phyloP scores from a whole-genome alignment of 2,329 filamentous ascomycete genomes.

The Sporothrix humicola region DNA sequence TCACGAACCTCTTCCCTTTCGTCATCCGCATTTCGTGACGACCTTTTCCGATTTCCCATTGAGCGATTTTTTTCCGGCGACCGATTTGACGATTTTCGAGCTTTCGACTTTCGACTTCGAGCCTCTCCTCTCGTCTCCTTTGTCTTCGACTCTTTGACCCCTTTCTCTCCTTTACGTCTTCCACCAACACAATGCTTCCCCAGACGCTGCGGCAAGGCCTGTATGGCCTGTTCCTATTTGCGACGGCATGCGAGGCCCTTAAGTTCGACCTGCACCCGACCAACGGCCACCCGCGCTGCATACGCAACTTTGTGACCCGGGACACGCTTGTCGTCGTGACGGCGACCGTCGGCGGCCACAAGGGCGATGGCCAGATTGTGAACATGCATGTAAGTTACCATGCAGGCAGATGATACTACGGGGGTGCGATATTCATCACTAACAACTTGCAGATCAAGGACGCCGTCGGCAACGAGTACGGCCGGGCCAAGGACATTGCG shows the following conservation, averaged over 20 bases:
- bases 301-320: slow-evolving; percentile 91
- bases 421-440: no score
- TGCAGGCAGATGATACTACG: no score
- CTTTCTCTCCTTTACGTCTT: slow-evolving; percentile 1
- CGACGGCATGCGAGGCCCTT: slow-evolving; percentile 67
- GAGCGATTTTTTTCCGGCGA: background rate
- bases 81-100: background rate
- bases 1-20: slow-evolving; percentile 21
- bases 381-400: slow-evolving; percentile 80
- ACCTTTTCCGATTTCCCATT: background rate
- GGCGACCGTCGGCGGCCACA: slow-evolving; percentile 80
- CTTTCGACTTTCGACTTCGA: no score
- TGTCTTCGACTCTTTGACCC: background rate
- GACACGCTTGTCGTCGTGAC: slow-evolving; percentile 97
- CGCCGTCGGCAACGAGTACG: slow-evolving; percentile 94
- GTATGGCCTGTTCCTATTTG: slow-evolving; percentile 63
- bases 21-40: background rate
- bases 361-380: slow-evolving; percentile 88
- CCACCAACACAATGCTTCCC: slow-evolving; percentile 38
- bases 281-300: slow-evolving; percentile 75
- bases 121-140: background rate
- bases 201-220: slow-evolving; percentile 62
- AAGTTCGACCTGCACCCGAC: slow-evolving; percentile 91
- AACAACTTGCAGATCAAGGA: slow-evolving; percentile 99
- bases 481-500: slow-evolving; percentile 84